Percentiles rank a stretch among this genome's conserved stretches.
phyloP scores from a whole-genome alignment of 768 basidiomycete genomes.

The Tylopilus felleus region DNA sequence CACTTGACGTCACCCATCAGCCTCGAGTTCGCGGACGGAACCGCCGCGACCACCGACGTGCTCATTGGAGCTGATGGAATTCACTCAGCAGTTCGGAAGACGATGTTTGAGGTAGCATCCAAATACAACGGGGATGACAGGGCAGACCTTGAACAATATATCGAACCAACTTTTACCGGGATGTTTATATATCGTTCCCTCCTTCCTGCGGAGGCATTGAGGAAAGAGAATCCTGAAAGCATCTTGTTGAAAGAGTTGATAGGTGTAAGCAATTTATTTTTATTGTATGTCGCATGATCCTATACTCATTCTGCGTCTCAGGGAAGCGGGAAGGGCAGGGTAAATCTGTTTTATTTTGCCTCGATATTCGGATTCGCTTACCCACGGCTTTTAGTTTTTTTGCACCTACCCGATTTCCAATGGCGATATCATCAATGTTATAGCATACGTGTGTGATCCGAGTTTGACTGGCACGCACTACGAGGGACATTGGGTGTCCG shows the following conservation, averaged over 20 bases:
- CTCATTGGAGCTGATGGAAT: slow-evolving; percentile 49
- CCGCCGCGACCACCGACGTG: slow-evolving; percentile 34
- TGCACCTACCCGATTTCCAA: slow-evolving; percentile 39
- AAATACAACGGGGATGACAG: neutral
- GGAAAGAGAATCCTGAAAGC: slow-evolving; percentile 21
- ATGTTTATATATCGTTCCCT: slow-evolving; percentile 38
- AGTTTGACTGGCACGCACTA: slow-evolving; percentile 30
- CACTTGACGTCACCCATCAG: slow-evolving; percentile 22
- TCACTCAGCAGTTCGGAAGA: slow-evolving; percentile 25
- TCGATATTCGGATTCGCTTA: neutral
- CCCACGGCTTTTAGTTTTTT: slow-evolving; percentile 36
- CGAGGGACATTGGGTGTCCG: slow-evolving; percentile 30
- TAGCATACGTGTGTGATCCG: slow-evolving; percentile 30
- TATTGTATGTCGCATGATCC: too few species aligned
- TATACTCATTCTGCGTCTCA: slow-evolving; percentile 12
- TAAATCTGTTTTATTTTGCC: neutral
- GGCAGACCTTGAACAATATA: slow-evolving; percentile 7
- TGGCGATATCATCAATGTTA: slow-evolving; percentile 37
- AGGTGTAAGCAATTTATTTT: slow-evolving; percentile 17
- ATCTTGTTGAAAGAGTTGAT: slow-evolving; percentile 15
- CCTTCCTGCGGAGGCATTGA: slow-evolving; percentile 33
- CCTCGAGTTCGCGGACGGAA: slow-evolving; percentile 16
- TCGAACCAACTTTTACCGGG: slow-evolving; percentile 40
- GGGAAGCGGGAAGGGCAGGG: slow-evolving; percentile 15
- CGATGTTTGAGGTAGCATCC: slow-evolving; percentile 20